Base-by-base conservation (phyloP, 192 early-diverging fungal species). In the Linnemannia exigua region DNA sequence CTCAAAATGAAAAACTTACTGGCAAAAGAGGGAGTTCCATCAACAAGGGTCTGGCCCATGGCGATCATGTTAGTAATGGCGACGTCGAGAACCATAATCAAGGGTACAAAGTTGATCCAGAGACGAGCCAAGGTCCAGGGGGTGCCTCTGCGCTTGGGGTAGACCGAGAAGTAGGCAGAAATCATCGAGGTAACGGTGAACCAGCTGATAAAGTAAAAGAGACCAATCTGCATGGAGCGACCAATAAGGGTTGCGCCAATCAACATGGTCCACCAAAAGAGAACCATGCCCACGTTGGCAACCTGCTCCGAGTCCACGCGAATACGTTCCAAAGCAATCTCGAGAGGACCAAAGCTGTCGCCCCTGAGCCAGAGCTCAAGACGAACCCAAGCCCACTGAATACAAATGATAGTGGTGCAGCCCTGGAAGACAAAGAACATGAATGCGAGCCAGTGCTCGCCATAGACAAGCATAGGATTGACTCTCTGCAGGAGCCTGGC, bases 11-110 rank as follows among this genome's bases (percentile, higher is more conserved):
- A 22, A 38, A 31, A 73, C 84, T 84, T 89, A 91, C 90, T 85
- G 12, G 88, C 79, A 70, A 85, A 78, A 61, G 90, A 85, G 33
- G 91, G 89, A 9, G 91, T 90, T 37, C 91, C 91, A 52, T 91
- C 91, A 44, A 90, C 89, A 68, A 88, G 81, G 7, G 89, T 90
- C 52, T 90, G 89, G n/a, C 88, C 79, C 81, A 91, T 81, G 15
- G 87, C 88, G 37, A 90, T 88, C 50, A 91, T 87, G 12, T 67
- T 50, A 6, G 89, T 58, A 19, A 88, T 79, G 5, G 81, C 79
- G 37, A 91, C 25, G 67, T 91, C 91, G 22, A 88, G 58, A 35
- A 89, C 70, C 74, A 91, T 83, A 20, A 77, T 75, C 31, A 87
- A 36, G 8, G 89, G 88, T 22, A 90, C 12, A 19, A 76, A 75